Evolutionary conservation across 2,329 filamentous ascomycete genomes (phyloP).

Genomic region (Colletotrichum destructivum): DNA sequence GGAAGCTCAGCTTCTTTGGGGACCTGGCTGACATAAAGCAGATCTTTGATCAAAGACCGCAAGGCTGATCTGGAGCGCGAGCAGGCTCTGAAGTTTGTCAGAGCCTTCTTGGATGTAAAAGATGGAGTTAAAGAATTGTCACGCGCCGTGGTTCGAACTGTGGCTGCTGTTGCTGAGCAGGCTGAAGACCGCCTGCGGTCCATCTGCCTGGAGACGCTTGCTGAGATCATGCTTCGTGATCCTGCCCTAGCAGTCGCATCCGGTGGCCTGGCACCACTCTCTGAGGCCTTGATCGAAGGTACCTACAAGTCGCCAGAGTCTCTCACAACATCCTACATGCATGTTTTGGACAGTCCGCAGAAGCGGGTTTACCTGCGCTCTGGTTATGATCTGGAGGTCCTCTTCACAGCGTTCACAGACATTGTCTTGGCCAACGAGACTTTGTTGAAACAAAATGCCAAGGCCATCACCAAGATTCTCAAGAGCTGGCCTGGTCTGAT

Average conservation of each 20-base stretch:
- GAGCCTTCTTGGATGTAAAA: slow-evolving; percentile 95
- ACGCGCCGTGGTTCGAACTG: slow-evolving; percentile 86
- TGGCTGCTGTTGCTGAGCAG: slow-evolving; percentile 92
- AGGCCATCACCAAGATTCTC: slow-evolving; percentile 91
- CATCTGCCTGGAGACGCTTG: slow-evolving; percentile 93
- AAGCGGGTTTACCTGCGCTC: slow-evolving; percentile 87
- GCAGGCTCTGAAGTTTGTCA: slow-evolving; percentile 95
- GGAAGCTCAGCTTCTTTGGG: neutral
- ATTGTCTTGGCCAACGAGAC: slow-evolving; percentile 73
- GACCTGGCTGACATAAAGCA: slow-evolving; percentile 47
- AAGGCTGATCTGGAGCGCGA: slow-evolving; percentile 98
- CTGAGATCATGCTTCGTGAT: slow-evolving; percentile 91
- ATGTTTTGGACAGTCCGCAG: slow-evolving; percentile 87
- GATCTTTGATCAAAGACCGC: slow-evolving; percentile 92
- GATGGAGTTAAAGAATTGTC: slow-evolving; percentile 92
- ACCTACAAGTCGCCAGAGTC: slow-evolving; percentile 94
- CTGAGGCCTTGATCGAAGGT: slow-evolving; percentile 92
- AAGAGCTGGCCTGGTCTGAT: slow-evolving; percentile 96
- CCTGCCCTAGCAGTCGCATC: slow-evolving; percentile 85
- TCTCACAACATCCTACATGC: slow-evolving; percentile 88
- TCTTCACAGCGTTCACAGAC: slow-evolving; percentile 95
- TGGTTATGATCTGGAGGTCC: slow-evolving; percentile 89
- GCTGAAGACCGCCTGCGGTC: slow-evolving; percentile 88
- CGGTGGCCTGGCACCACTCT: slow-evolving; percentile 87
- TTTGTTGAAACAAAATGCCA: slow-evolving; percentile 86